Base-by-base conservation (phyloP, 2,329 filamentous ascomycete species). In the Sporothrix pseudoabietina region DNA sequence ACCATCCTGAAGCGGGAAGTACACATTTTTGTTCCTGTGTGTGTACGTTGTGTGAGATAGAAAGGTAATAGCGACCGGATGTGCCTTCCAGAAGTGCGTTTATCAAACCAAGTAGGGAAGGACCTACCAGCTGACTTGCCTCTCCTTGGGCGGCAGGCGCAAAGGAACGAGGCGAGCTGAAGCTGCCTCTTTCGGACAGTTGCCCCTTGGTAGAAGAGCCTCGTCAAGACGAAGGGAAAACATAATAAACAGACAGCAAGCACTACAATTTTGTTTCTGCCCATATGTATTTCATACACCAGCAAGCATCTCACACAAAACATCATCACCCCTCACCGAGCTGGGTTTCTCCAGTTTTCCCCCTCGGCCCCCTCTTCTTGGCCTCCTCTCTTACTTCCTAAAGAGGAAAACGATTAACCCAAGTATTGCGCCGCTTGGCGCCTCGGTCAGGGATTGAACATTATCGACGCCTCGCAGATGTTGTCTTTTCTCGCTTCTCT, bases 381-480 rank as follows among this genome's bases (percentile, higher is more conserved):
- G 7, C 22, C 69, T 71, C 54, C 69, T 47, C 41, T 39, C 26
- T 10, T 35, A 12, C 55, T 52, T 47, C 69, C 57, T 55, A 71
- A 54, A 71, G 10, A 52, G 69, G 69, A 44, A 71, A 71, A 71
- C 69, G 69, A 71, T 57, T 52, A 52, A 54, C n/a, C 55, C 55
- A 41, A 71, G 41, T 30, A 63, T 52, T 63, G 35, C 35, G 69
- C 69, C 54, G 52, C 69, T 59, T 54, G 39, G 52, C 54, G 54
- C 30, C 32, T 39, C 65, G 26, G 65, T 69, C 44, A 54, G 44
- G 65, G 26, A 47, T 30, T 66, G n/a, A 10, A 22, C 39, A 30
- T 5, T 22, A 4, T 66, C 61, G 61, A 66, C 61, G 39, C 61
- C 61, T 65, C 39, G 8, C 61, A 14, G n/a, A 22, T 44, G 61